Percentiles rank a stretch among this genome's conserved stretches.
Evolutionary conservation across 768 basidiomycete species (phyloP).

Genomic region (Russula ochroleuca): DNA sequence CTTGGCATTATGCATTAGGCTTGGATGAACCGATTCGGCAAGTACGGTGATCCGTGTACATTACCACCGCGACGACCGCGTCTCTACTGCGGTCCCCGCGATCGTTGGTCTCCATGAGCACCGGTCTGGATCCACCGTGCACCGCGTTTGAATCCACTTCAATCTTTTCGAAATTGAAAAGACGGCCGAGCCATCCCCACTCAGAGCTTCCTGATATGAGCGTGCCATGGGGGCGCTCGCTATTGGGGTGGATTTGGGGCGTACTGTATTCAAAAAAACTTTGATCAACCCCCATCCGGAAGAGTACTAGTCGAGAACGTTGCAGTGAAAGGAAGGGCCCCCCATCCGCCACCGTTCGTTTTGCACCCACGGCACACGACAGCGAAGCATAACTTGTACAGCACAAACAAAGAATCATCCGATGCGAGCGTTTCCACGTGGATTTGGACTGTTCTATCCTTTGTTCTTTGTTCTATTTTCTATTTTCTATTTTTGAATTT

Average conservation of each 20-base stretch:
- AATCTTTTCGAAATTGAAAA: background rate
- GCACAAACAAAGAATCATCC: too few relatives aligned
- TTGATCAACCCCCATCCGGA: too few relatives aligned
- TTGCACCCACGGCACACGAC: too few relatives aligned
- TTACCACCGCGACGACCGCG: background rate
- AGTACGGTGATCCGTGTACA: background rate
- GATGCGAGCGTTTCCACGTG: too few relatives aligned
- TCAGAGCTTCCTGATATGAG: background rate
- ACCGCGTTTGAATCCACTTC: background rate
- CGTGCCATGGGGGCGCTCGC: background rate
- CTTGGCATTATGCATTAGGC: background rate
- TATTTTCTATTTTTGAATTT: too few relatives aligned
- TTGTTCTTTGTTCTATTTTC: too few relatives aligned
- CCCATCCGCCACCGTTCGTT: too few relatives aligned
- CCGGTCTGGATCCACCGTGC: background rate
- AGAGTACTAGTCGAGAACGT: too few relatives aligned
- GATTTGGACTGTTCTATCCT: too few relatives aligned
- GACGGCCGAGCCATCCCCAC: background rate
- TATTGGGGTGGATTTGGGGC: background rate
- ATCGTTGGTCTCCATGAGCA: conserved; percentile 3
- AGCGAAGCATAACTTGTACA: too few relatives aligned
- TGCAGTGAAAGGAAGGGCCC: too few relatives aligned
- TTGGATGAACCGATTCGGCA: background rate
- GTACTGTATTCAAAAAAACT: background rate
- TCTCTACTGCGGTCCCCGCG: background rate